Base-by-base conservation (phyloP, 805 yeast species). In the Barnettozyma californica region DNA sequence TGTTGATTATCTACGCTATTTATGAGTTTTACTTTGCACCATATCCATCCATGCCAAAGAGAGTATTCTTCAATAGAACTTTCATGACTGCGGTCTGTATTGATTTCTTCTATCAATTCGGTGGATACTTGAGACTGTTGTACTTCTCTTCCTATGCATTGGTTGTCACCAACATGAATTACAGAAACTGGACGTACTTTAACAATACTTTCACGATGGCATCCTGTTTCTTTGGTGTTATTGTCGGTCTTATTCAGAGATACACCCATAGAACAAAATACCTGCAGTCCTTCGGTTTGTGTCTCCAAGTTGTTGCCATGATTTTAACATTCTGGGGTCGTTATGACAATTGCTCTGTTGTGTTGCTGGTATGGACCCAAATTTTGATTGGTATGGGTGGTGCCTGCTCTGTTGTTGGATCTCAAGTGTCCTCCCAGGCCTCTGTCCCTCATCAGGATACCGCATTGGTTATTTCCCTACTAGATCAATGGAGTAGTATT, bases 371-470 rank as follows among this genome's bases (percentile, higher is more conserved):
- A 14, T 58, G 63, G 60, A 53, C 61, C 42, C 70, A 67, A 51
- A 58, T 70, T 34, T 55, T 70, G 45, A 58, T 65, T 36, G 69
- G 74, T 52, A 61, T 70, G 39, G 76, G 71, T 31, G 76, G 72
- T 53, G 70, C 74, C 35, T 64, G 64, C 44, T 57, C 66, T 18
- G 68, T 62, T 41, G 58, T 69, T 48, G 70, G 69, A 39, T 58
- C 71, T 7, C 62, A 60, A 44, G 64, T 69, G 19, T 67, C 73
- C 7, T 63, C 68, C 1, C 71, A 68, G 53, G 74, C 73, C 4
- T 66, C 73, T 18, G 74, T 72, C 27, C 71, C 71, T 40, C 69
- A 66, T 52, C 70, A 69, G 44, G 74, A 69, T 57, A 61, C 69
- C 47, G 70, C 76, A n/a, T 55, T 67, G 51, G 66, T 67, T 47